Conservation (phyloP, 148 eudicot genomes). For the Arctostaphylos glauca region DNA sequence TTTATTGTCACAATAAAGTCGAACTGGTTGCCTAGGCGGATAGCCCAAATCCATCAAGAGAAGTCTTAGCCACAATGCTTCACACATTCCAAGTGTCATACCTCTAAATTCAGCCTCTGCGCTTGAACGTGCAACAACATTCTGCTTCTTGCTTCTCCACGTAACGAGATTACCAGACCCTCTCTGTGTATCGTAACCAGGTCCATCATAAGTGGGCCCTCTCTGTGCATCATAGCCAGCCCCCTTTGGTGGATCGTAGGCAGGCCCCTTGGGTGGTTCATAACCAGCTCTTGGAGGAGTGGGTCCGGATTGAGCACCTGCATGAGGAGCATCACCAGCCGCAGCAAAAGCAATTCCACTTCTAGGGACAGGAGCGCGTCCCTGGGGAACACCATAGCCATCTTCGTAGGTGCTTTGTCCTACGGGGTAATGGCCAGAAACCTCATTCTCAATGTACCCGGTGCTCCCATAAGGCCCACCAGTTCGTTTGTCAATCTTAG, state of each 20-base stretch:
- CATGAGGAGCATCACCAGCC: constrained; percentile 44
- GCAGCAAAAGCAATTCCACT: constrained; percentile 30
- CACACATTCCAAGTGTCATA: too few species aligned
- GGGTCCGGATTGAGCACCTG: constrained; percentile 43
- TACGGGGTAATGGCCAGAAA: constrained; percentile 48
- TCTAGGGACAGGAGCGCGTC: constrained; percentile 36
- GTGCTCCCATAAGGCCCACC: constrained; percentile 60
- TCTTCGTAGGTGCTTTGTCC: constrained; percentile 48
- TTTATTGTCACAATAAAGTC: too few species aligned
- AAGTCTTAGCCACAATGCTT: too few species aligned
- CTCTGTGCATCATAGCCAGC: constrained; percentile 28
- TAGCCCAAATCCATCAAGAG: too few species aligned
- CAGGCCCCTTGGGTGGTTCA: constrained; percentile 34
- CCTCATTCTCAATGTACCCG: constrained; percentile 57
- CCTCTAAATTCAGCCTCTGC: too few species aligned
- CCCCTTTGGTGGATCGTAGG: constrained; percentile 48
- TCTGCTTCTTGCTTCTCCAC: too few species aligned
- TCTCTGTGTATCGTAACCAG: constrained; percentile 43
- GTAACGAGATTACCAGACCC: too few species aligned
- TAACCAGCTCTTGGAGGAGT: constrained; percentile 42
- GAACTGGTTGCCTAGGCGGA: too few species aligned
- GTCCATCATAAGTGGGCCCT: constrained; percentile 19
- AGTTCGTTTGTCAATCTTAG: constrained; percentile 57
- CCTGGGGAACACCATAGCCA: constrained; percentile 57
- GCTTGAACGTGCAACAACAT: too few species aligned